phyloP scores from a whole-genome alignment of 345 rosid genomes.

The Orychophragmus violaceus region DNA sequence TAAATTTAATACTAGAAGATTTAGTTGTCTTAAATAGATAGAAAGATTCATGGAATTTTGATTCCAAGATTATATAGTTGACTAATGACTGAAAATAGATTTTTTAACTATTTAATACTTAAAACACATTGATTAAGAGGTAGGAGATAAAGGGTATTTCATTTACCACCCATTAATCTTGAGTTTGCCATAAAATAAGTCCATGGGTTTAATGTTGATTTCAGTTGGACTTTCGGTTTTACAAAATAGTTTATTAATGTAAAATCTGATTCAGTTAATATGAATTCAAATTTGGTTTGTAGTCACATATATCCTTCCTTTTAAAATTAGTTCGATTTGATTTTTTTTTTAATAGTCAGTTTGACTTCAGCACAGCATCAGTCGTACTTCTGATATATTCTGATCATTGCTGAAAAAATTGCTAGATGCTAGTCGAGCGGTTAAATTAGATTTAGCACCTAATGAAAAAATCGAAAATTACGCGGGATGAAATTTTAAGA shows the following conservation, averaged over 20 bases:
- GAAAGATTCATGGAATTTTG: background rate
- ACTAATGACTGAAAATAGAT: background rate
- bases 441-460: too few relatives aligned
- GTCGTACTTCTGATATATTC: too few relatives aligned
- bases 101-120: too few relatives aligned
- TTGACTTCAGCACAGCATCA: too few relatives aligned
- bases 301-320: too few relatives aligned
- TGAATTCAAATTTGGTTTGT: background rate
- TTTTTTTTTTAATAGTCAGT: too few relatives aligned
- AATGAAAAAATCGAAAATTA: too few relatives aligned
- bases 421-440: too few relatives aligned
- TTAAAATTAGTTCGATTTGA: too few relatives aligned
- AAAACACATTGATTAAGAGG: background rate
- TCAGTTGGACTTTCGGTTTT: background rate
- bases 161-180: background rate
- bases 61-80: background rate
- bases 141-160: background rate
- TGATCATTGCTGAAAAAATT: too few relatives aligned
- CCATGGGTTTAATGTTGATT: background rate
- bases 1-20: background rate
- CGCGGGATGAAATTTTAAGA: too few relatives aligned
- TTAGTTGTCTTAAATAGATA: background rate
- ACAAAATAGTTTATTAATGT: background rate
- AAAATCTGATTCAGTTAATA: background rate
- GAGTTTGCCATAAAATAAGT: background rate